Evolutionary conservation across 2,329 filamentous ascomycete species (phyloP).

Genomic region (Acarospora socialis): DNA sequence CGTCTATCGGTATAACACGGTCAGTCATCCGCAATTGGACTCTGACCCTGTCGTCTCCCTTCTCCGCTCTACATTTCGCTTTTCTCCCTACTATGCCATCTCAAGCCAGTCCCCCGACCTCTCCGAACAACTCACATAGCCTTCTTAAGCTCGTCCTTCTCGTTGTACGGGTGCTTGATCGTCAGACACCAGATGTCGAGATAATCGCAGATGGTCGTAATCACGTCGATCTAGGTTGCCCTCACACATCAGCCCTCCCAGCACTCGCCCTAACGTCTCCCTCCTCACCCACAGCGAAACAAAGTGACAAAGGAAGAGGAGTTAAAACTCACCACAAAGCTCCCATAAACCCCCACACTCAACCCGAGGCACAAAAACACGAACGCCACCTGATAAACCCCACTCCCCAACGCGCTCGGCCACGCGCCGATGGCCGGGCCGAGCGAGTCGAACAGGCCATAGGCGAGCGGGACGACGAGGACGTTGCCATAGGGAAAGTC

Average conservation of each 20-base stretch:
- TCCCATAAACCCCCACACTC: conserved; percentile 83
- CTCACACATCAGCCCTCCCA: conserved; percentile 6
- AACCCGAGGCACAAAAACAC: conserved; percentile 78
- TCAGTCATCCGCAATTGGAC: no score
- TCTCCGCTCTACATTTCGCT: no score
- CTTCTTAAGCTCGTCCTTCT: conserved; percentile 21
- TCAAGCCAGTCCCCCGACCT: no score
- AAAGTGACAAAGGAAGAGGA: not conserved
- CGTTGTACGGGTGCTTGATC: conserved; percentile 66
- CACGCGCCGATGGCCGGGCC: conserved; percentile 58
- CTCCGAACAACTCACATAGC: no score
- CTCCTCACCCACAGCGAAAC: not conserved
- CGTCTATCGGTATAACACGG: no score
- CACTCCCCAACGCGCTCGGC: conserved; percentile 60
- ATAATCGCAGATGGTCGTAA: conserved; percentile 95
- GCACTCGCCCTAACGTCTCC: not conserved
- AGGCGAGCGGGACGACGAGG: conserved; percentile 60
- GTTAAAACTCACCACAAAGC: conserved; percentile 55
- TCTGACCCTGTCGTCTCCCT: no score
- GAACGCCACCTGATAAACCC: conserved; percentile 79
- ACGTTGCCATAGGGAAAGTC: conserved; percentile 87
- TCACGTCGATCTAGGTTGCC: conserved; percentile 68
- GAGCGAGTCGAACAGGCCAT: conserved; percentile 65
- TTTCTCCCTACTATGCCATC: no score
- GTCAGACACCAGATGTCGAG: conserved; percentile 97